Evolutionary conservation across 805 yeast species (phyloP).

Genomic region (Hanseniaspora taiwanica): DNA sequence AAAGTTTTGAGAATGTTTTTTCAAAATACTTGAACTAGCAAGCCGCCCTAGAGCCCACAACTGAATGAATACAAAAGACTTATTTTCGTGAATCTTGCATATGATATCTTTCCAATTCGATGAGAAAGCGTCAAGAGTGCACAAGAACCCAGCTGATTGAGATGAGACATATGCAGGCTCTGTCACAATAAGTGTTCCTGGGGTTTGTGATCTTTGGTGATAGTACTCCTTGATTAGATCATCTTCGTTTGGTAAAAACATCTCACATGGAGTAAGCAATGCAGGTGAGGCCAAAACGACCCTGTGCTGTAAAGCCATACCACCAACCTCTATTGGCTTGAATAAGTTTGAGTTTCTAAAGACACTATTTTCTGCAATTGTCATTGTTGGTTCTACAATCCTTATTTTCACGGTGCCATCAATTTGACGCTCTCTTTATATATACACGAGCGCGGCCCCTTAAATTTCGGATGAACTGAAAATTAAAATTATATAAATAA

Average conservation of each 20-base stretch:
- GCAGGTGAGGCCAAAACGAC: slow-evolving; percentile 33
- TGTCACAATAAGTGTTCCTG: slow-evolving; percentile 42
- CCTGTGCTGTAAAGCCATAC: slow-evolving; percentile 23
- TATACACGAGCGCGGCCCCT: no score
- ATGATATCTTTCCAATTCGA: slow-evolving; percentile 37
- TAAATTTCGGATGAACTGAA: no score
- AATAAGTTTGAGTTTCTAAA: slow-evolving; percentile 27
- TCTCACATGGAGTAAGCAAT: slow-evolving; percentile 29
- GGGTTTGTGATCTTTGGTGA: slow-evolving; percentile 35
- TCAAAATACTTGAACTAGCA: slow-evolving; percentile 27
- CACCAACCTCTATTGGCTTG: slow-evolving; percentile 29
- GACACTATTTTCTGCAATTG: no score
- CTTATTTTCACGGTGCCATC: no score
- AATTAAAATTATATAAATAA: no score
- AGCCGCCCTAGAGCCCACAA: slow-evolving; percentile 37
- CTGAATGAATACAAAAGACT: slow-evolving; percentile 34
- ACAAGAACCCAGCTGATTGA: slow-evolving; percentile 25
- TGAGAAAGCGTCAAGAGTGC: slow-evolving; percentile 39
- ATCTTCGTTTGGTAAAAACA: slow-evolving; percentile 28
- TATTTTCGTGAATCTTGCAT: slow-evolving; percentile 36
- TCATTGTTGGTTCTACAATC: no score
- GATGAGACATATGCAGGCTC: slow-evolving; percentile 43
- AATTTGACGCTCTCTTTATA: no score
- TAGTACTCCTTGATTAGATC: slow-evolving; percentile 37
- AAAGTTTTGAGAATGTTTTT: slow-evolving; percentile 25